Conservation (phyloP, 73 alveolate species). For the Tetrahymena elliotti region DNA sequence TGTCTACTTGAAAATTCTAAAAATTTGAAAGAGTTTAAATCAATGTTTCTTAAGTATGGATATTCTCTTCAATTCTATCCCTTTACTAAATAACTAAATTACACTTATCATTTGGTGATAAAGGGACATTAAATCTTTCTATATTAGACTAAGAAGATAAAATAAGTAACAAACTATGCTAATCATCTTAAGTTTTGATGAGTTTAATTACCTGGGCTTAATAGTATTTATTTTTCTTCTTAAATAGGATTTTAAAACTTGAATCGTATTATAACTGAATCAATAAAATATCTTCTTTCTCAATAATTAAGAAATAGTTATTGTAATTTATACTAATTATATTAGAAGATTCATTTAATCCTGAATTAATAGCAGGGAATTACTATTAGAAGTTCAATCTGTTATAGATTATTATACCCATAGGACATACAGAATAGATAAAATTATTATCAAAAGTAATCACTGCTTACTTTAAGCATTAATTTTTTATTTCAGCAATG, state of each 20-base stretch:
- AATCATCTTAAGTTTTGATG: neutral
- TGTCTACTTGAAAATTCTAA: neutral
- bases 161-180: neutral
- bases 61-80: neutral
- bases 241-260: neutral
- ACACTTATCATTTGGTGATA: neutral
- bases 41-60: neutral
- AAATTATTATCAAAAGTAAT: neutral
- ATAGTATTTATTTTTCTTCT: too few species aligned
- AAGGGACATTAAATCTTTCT: neutral
- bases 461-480: neutral
- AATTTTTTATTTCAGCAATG: too few species aligned
- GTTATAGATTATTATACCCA: neutral
- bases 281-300: neutral
- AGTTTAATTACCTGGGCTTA: neutral
- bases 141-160: neutral
- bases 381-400: neutral
- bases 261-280: neutral
- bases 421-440: neutral
- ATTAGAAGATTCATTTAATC: neutral
- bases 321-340: neutral
- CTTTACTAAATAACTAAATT: too few species aligned
- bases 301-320: too few species aligned
- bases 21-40: neutral
- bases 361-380: neutral